Base-by-base conservation (phyloP, 2,329 filamentous ascomycete species). In the Lecanosticta acicola region DNA sequence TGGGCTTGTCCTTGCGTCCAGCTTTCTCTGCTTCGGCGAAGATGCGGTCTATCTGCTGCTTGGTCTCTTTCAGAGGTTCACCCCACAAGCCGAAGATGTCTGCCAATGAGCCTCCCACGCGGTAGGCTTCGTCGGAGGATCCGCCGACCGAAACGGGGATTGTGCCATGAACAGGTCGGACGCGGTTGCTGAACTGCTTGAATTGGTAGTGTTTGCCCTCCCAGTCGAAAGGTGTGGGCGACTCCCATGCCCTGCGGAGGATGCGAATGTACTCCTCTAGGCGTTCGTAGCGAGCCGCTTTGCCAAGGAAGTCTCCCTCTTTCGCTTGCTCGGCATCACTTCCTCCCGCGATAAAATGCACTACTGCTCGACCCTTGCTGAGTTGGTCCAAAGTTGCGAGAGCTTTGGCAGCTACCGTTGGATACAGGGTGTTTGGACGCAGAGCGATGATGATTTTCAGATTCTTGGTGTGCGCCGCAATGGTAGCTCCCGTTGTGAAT, bases 1-100 rank as follows among this genome's bases (percentile, higher is more conserved):
- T 66, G 4, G 79, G 79, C 0, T 72, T 65, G 51, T 81, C 78
- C 0, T 50, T 59, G 1, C 79, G 72, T 0, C 78, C 78, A 1
- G 78, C 78, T 51, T 74, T 75, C n/a, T 69, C 75, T 0, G 79
- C 74, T 55, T 77, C 78, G 2, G 71, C 75, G 51, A 80, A 80
- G 58, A 82, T 76, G 16, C 72, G 71, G 51, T 79, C 76, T 53
- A 82, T 80, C 59, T 82, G 79, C 56, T 81, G 69, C 62, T 77
- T 78, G 0, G 79, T 81, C 58, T 82, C 79, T 63, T 80, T 80
- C 1, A 81, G 66, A 1, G 79, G 79, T 56, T 82, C 79, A 9
- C 79, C 79, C 79, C 79, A 82, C 3, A 82, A 72, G 0, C 79
- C 79, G 50, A 81, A 81, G 55, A 82, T 82, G 51, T 82, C 79